A percentile compares a stretch with the other conserved stretches of the same genome.
Conservation (phyloP, 192 early-diverging fungal species). For the Entomortierella chlamydospora region DNA sequence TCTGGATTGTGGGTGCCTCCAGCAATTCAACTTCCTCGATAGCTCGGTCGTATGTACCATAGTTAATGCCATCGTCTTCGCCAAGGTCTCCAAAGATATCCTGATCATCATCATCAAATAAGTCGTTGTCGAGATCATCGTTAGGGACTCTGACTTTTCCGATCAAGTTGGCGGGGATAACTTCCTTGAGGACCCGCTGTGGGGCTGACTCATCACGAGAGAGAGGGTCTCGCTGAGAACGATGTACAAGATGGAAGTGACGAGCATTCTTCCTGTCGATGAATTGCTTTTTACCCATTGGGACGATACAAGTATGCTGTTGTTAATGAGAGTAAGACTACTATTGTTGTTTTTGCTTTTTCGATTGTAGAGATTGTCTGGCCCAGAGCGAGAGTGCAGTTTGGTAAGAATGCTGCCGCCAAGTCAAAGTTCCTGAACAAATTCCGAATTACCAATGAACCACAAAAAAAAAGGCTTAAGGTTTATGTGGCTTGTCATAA, state of each 20-base stretch:
- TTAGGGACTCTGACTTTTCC: conserved; percentile 55
- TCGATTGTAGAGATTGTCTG: too few relatives aligned
- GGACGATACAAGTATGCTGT: not conserved
- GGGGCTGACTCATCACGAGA: conserved; percentile 85
- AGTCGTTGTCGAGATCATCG: conserved; percentile 24
- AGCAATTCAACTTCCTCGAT: conserved; percentile 57
- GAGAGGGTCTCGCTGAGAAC: conserved; percentile 94
- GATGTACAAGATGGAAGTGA: conserved; percentile 92
- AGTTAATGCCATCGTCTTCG: conserved; percentile 37
- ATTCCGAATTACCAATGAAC: not conserved
- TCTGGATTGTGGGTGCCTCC: conserved; percentile 32
- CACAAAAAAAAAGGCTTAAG: not conserved
- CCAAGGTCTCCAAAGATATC: conserved; percentile 56
- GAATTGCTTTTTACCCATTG: conserved; percentile 81
- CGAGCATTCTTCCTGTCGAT: conserved; percentile 89
- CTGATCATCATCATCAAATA: conserved; percentile 30
- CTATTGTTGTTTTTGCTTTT: not conserved
- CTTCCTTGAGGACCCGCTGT: conserved; percentile 83
- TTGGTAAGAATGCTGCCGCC: not conserved
- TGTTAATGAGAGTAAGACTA: not conserved
- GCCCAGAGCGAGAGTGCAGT: not conserved
- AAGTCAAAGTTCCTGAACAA: not conserved
- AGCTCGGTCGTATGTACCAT: conserved; percentile 52
- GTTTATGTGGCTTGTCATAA: conserved; percentile 4
- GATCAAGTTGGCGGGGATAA: conserved; percentile 74